These are phyloP conservation scores for Parachlorella kessleri DNA, from an alignment of 139 green algal species.

Conservation along the genomic window DNA sequence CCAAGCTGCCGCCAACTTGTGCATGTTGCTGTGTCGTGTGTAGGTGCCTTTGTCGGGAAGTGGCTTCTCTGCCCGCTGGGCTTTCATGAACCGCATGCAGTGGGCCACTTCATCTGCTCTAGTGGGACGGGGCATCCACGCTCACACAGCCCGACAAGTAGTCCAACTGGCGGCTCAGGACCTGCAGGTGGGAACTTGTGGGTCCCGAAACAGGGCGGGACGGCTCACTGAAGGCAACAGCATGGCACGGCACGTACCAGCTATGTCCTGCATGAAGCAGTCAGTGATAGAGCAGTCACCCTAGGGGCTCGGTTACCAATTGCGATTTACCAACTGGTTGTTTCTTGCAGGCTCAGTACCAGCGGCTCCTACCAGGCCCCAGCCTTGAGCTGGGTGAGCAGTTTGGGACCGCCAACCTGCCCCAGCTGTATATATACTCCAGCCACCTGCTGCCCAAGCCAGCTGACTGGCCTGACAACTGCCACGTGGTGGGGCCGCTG, in stretches of 20 bases:
- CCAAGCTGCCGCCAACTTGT: no score
- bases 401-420: conserved; percentile 9
- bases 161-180: neutral
- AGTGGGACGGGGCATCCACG: neutral
- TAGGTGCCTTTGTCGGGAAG: conserved; percentile 6
- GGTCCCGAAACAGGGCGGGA: no score
- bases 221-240: no score
- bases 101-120: neutral
- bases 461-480: conserved; percentile 56
- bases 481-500: conserved; percentile 55
- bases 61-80: conserved; percentile 9
- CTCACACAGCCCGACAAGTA: neutral
- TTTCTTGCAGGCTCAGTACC: neutral
- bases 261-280: no score
- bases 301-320: no score
- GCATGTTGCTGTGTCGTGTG: no score
- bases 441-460: conserved; percentile 59
- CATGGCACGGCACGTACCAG: no score
- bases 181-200: neutral
- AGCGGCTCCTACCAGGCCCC: neutral
- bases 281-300: no score
- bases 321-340: no score
- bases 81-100: conserved; percentile 15
- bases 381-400: neutral
- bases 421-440: conserved; percentile 62